Conservation (phyloP, 73 alveolate genomes). For the Tetrahymena malaccensis region DNA sequence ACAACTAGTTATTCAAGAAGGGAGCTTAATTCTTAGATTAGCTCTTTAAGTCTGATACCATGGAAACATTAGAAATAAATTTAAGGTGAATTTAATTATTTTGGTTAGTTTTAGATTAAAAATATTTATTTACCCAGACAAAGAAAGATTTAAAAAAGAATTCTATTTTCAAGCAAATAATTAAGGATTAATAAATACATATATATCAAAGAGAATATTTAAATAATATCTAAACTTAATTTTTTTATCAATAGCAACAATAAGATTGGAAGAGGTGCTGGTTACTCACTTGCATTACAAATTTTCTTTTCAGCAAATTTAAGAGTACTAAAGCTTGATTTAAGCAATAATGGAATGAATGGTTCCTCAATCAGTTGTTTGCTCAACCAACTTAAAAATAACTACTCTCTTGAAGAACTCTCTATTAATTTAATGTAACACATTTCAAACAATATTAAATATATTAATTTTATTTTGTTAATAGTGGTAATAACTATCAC, state of each 20-base stretch:
- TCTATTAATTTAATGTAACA: not conserved
- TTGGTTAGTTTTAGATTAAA: not conserved
- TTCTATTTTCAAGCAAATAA: not conserved
- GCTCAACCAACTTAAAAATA: not conserved
- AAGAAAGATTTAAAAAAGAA: not conserved
- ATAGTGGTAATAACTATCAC: not conserved
- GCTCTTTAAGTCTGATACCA: not conserved
- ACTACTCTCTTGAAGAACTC: not conserved
- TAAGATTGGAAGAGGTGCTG: not conserved
- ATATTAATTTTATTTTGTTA: not conserved
- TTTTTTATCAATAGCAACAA: not conserved
- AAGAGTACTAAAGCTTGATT: not conserved
- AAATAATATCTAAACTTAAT: not conserved
- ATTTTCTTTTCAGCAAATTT: not conserved
- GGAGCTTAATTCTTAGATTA: not conserved
- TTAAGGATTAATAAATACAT: not conserved
- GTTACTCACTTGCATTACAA: not conserved
- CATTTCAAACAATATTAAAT: not conserved
- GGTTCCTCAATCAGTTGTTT: not conserved
- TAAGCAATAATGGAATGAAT: not conserved
- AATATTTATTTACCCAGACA: not conserved
- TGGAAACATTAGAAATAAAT: not conserved
- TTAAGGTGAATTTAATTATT: not conserved
- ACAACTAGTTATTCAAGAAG: not conserved
- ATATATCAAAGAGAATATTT: not conserved